Percentiles rank a stretch among this genome's conserved stretches.
Evolutionary conservation across 2,329 filamentous ascomycete species (phyloP).

Genomic region (Phoma sp.): DNA sequence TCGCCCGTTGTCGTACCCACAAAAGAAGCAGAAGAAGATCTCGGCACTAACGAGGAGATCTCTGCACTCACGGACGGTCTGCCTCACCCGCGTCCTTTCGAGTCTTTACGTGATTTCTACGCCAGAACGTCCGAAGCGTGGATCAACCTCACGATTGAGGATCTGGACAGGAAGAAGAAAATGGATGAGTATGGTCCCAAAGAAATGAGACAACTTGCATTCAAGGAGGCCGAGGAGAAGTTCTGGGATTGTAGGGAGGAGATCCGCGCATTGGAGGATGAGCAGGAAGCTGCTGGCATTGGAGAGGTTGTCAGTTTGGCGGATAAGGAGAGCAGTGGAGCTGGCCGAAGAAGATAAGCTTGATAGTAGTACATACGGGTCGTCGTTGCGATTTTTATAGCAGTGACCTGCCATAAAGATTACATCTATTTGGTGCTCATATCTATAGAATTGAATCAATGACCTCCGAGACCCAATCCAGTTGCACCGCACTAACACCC

Average conservation of each 20-base stretch:
- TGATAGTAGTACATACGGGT: no score
- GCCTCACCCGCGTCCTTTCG: constrained; percentile 82
- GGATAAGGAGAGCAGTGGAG: constrained; percentile 71
- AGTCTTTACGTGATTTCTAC: constrained; percentile 91
- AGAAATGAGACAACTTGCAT: constrained; percentile 90
- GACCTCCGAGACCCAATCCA: constrained; percentile 67
- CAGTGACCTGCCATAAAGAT: no score
- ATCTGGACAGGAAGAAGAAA: constrained; percentile 66
- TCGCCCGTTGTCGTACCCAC: constrained; percentile 26
- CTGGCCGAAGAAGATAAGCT: no score
- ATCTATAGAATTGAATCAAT: constrained; percentile 43
- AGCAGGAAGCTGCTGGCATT: constrained; percentile 94
- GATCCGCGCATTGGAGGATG: constrained; percentile 88
- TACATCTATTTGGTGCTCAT: neutral
- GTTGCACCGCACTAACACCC: constrained; percentile 67
- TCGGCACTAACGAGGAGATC: constrained; percentile 60
- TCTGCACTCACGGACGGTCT: constrained; percentile 71
- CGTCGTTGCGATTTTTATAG: no score
- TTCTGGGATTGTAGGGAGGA: constrained; percentile 99
- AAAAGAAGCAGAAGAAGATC: constrained; percentile 47
- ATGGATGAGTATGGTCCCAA: constrained; percentile 65
- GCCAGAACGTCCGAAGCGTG: constrained; percentile 84
- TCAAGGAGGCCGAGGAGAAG: constrained; percentile 90
- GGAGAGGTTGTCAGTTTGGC: constrained; percentile 90
- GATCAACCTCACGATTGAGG: constrained; percentile 85